Percentiles rank a stretch among this genome's conserved stretches.
These are phyloP conservation scores for Agrocybe praecox DNA, from an alignment of 768 basidiomycete genomes.

Conservation along the genomic window DNA sequence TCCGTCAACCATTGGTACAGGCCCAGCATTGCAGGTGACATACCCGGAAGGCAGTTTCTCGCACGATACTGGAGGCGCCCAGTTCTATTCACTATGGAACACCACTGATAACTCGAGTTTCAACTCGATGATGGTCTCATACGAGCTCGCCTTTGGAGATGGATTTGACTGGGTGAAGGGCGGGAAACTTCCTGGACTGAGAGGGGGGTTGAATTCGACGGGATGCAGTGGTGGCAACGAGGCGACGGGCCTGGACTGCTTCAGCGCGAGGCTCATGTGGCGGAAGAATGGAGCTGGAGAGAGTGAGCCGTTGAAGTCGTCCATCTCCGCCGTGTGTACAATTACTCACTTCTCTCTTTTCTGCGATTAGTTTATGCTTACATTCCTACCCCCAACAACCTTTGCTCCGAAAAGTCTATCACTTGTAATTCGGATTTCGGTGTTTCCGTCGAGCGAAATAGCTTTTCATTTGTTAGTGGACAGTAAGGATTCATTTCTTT, in stretches of 20 bases:
- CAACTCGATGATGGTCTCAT: slow-evolving; percentile 69
- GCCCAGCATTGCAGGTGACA: slow-evolving; percentile 59
- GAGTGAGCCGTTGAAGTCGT: slow-evolving; percentile 46
- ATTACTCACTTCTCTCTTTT: slow-evolving; percentile 5
- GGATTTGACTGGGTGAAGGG: slow-evolving; percentile 74
- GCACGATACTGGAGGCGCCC: slow-evolving; percentile 62
- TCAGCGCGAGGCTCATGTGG: slow-evolving; percentile 81
- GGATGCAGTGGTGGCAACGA: slow-evolving; percentile 74
- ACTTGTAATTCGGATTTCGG: slow-evolving; percentile 78
- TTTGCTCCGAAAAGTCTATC: slow-evolving; percentile 59
- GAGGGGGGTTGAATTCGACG: slow-evolving; percentile 63
- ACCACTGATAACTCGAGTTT: slow-evolving; percentile 56
- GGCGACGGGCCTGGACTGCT: slow-evolving; percentile 68
- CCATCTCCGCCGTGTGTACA: not conserved
- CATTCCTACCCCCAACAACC: slow-evolving; percentile 60
- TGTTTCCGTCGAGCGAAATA: slow-evolving; percentile 69
- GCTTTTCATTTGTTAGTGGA: slow-evolving; percentile 63
- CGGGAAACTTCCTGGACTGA: slow-evolving; percentile 76
- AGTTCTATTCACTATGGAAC: slow-evolving; percentile 74
- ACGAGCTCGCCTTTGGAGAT: slow-evolving; percentile 72
- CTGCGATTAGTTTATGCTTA: slow-evolving; percentile 74
- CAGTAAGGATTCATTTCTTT: slow-evolving; percentile 47
- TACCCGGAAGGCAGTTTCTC: slow-evolving; percentile 66
- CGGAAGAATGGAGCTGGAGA: slow-evolving; percentile 64
- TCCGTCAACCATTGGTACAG: slow-evolving; percentile 26